These are phyloP conservation scores for Pseudisothecium myosuroides DNA, from an alignment of 225 moss, liverwort and hornwort species.

Conservation along the genomic window DNA sequence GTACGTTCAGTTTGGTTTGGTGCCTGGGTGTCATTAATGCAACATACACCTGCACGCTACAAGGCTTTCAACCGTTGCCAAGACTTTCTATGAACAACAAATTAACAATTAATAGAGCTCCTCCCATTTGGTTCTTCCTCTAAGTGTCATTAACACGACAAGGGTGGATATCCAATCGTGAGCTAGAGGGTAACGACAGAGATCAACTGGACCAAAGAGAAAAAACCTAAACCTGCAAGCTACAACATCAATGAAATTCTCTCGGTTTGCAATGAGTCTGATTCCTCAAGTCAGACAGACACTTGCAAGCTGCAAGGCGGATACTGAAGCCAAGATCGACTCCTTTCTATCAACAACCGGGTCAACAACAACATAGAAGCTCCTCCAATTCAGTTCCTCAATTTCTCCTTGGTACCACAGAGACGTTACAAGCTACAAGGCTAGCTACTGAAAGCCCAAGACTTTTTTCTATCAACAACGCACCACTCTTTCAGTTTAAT, in stretches of 20 bases:
- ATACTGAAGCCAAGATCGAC: background rate
- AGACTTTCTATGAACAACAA: background rate
- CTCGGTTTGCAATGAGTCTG: background rate
- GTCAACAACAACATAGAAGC: background rate
- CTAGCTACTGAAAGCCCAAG: background rate
- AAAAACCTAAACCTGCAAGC: no score
- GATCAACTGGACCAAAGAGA: background rate
- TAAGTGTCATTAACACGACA: background rate
- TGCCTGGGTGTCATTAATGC: background rate
- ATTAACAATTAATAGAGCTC: background rate
- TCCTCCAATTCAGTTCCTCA: background rate
- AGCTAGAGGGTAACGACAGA: background rate
- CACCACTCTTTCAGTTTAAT: background rate
- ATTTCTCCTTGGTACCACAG: background rate
- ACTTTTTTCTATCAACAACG: background rate
- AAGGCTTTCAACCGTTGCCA: background rate
- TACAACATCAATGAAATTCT: background rate
- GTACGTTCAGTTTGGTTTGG: background rate
- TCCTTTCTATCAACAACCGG: background rate
- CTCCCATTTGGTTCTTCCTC: background rate
- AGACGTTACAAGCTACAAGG: background rate
- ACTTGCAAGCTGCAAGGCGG: background rate
- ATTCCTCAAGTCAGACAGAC: background rate
- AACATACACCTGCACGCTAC: background rate
- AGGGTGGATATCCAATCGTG: background rate